Conservation (phyloP, 1,139 yeast genomes). For the Debaryomycetaceae sp. region DNA sequence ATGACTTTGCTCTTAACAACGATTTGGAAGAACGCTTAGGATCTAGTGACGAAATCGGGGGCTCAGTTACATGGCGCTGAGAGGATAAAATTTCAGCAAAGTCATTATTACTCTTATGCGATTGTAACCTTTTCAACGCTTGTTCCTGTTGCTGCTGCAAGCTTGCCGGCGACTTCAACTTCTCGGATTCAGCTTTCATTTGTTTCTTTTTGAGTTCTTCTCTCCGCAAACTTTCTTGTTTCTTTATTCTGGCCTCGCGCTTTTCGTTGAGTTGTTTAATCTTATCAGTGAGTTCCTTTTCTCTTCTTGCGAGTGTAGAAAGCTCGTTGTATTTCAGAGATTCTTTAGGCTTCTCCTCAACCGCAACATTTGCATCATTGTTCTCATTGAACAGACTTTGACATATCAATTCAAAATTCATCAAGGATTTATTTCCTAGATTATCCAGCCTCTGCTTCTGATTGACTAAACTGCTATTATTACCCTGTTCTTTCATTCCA, state of each 20-base stretch:
- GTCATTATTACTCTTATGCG: conserved; percentile 26
- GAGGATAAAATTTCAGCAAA: conserved; percentile 19
- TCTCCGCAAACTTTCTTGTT: conserved; percentile 7
- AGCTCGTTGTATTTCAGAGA: conserved; percentile 7
- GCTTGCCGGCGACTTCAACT: conserved; percentile 18
- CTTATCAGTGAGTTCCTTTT: conserved; percentile 24
- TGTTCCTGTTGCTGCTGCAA: conserved; percentile 28
- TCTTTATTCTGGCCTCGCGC: conserved; percentile 20
- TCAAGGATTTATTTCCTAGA: conserved; percentile 22
- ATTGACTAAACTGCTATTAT: conserved; percentile 2
- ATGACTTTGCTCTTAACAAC: conserved; percentile 37
- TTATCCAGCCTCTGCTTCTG: conserved; percentile 9
- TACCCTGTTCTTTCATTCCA: conserved; percentile 11
- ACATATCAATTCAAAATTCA: conserved; percentile 31
- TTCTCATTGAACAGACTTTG: conserved; percentile 27
- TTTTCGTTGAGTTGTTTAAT: conserved; percentile 29
- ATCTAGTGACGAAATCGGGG: conserved; percentile 31
- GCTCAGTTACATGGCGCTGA: conserved; percentile 21
- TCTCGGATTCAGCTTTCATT: conserved; percentile 4
- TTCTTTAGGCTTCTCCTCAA: not conserved
- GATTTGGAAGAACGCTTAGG: conserved; percentile 31
- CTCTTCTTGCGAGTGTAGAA: conserved; percentile 3
- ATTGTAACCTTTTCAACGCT: conserved; percentile 28
- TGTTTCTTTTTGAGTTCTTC: conserved; percentile 4
- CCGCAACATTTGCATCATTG: too few species aligned